phyloP scores from a whole-genome alignment of 2,329 filamentous ascomycete genomes.

The Dendryphion nanum region DNA sequence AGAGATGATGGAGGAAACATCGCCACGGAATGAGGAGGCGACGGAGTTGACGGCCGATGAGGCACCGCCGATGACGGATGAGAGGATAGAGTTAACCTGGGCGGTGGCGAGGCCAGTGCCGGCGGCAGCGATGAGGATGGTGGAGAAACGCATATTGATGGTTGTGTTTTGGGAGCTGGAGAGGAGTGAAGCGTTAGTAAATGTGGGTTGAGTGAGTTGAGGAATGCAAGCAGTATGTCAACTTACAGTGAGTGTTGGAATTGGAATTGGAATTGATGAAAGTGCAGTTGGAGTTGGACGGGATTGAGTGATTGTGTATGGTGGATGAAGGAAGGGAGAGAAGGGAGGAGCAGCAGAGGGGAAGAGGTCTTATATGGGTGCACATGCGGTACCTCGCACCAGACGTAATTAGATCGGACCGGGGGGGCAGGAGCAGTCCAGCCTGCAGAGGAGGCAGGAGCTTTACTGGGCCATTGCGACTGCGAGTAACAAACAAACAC shows the following conservation, averaged over 20 bases:
- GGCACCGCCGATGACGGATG: conserved; percentile 7
- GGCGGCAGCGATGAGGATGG: conserved; percentile 19
- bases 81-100: conserved; percentile 5
- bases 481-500: too few species aligned
- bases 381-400: neutral
- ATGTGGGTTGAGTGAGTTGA: neutral
- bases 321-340: too few species aligned
- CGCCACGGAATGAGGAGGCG: conserved; percentile 12
- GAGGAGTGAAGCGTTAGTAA: neutral
- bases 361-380: neutral
- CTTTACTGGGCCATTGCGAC: too few species aligned
- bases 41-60: conserved; percentile 28
- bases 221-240: too few species aligned
- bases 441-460: too few species aligned
- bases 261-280: neutral
- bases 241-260: too few species aligned
- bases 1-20: conserved; percentile 1
- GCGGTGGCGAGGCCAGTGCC: neutral
- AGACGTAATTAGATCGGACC: too few species aligned
- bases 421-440: too few species aligned
- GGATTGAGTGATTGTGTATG: too few species aligned
- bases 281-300: too few species aligned
- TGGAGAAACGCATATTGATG: conserved; percentile 38
- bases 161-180: conserved; percentile 3
- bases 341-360: too few species aligned